Evolutionary conservation across 805 yeast species (phyloP).

Genomic region (Barnettozyma botsteinii): DNA sequence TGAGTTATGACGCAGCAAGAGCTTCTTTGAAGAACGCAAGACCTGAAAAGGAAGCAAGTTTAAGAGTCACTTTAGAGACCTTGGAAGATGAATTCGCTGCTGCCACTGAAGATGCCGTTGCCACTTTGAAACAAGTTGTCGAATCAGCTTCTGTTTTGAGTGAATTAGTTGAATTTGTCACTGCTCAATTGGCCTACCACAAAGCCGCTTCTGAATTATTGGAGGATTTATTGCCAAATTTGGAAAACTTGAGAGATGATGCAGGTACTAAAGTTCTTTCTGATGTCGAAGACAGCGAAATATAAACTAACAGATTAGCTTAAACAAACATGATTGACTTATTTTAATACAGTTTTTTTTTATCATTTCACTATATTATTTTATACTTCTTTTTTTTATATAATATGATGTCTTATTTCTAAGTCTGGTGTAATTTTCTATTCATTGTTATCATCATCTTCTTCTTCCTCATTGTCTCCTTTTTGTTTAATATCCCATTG

Average conservation of each 20-base stretch:
- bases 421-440: neutral
- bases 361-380: too few relatives aligned
- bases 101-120: conserved; percentile 82
- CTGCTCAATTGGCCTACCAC: conserved; percentile 78
- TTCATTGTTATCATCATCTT: conserved; percentile 16
- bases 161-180: conserved; percentile 60
- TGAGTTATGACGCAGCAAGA: conserved; percentile 77
- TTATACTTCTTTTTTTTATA: too few relatives aligned
- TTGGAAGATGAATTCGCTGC: conserved; percentile 88
- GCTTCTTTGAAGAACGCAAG: conserved; percentile 41
- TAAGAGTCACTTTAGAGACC: conserved; percentile 71
- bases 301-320: conserved; percentile 5
- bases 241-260: conserved; percentile 56
- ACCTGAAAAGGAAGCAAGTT: conserved; percentile 66
- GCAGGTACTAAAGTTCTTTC: conserved; percentile 27
- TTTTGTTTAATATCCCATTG: conserved; percentile 67
- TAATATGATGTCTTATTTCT: too few relatives aligned
- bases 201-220: conserved; percentile 67
- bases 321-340: too few relatives aligned
- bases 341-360: too few relatives aligned
- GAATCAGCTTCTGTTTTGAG: conserved; percentile 63
- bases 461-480: conserved; percentile 37
- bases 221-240: conserved; percentile 55
- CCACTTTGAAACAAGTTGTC: conserved; percentile 75
- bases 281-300: conserved; percentile 24